phyloP scores from a whole-genome alignment of 2,329 filamentous ascomycete species.

The Aspergillus ochraceoroseus region DNA sequence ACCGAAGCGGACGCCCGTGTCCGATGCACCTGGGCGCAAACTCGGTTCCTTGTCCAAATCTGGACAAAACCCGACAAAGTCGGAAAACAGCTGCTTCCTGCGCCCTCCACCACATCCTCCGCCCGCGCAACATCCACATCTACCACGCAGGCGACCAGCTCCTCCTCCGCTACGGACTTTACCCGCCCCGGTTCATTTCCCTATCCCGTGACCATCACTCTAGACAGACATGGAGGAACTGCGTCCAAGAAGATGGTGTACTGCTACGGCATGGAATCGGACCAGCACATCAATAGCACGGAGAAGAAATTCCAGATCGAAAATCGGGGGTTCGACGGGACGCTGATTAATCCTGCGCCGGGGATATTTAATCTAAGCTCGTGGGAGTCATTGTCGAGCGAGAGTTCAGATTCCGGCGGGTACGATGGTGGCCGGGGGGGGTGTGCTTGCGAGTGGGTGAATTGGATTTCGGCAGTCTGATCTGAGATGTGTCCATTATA shows the following conservation, averaged over 20 bases:
- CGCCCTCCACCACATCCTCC: constrained; percentile 13
- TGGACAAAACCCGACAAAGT: constrained; percentile 51
- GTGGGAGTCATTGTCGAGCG: constrained; percentile 1
- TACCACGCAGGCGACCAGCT: constrained; percentile 19
- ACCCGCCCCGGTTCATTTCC: constrained; percentile 55
- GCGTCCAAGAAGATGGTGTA: constrained; percentile 54
- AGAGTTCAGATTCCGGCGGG: constrained; percentile 38
- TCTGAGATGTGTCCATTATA: too few species aligned
- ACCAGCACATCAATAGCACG: constrained; percentile 45
- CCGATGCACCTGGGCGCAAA: constrained; percentile 57
- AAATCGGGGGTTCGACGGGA: constrained; percentile 49
- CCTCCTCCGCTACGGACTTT: constrained; percentile 44
- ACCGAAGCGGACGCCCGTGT: constrained; percentile 44
- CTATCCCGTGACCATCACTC: constrained; percentile 55
- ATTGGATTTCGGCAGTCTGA: constrained; percentile 38
- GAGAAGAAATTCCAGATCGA: constrained; percentile 50
- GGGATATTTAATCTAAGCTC: constrained; percentile 39
- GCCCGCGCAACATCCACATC: constrained; percentile 16
- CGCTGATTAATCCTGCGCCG: constrained; percentile 48
- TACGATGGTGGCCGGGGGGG: constrained; percentile 58
- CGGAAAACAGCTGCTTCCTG: constrained; percentile 25
- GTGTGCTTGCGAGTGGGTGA: constrained; percentile 57
- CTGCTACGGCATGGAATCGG: constrained; percentile 54
- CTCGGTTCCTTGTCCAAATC: constrained; percentile 58
- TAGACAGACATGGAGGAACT: constrained; percentile 58